Conservation (phyloP, 208 protist species). For the Wallacemonas sp. region DNA sequence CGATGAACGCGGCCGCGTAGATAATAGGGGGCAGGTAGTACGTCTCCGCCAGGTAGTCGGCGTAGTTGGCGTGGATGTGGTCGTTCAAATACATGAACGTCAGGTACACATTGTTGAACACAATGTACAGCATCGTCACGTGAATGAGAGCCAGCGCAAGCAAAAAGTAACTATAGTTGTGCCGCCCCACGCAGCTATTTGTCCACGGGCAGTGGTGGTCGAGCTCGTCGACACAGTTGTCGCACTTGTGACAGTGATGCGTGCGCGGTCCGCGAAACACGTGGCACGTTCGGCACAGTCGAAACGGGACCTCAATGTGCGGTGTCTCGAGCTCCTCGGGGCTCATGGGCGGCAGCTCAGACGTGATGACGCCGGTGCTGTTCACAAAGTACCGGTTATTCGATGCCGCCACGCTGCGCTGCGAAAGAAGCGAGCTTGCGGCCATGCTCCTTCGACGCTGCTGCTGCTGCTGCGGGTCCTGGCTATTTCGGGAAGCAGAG, state of each 20-base stretch:
- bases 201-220: conserved; percentile 79
- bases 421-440: conserved; percentile 8
- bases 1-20: conserved; percentile 34
- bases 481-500: too few relatives aligned
- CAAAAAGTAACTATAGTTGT: conserved; percentile 70
- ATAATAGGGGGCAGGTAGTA: conserved; percentile 42
- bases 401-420: conserved; percentile 28
- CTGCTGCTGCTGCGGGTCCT: too few relatives aligned
- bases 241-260: conserved; percentile 61
- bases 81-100: conserved; percentile 23
- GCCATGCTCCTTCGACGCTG: conserved; percentile 7
- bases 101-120: conserved; percentile 36
- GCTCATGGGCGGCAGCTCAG: conserved; percentile 32
- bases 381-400: conserved; percentile 46
- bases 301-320: conserved; percentile 43
- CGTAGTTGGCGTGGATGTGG: conserved; percentile 15
- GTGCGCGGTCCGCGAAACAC: conserved; percentile 56
- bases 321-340: conserved; percentile 30
- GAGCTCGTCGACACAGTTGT: conserved; percentile 61
- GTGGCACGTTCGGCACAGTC: conserved; percentile 54
- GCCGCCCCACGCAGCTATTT: conserved; percentile 56
- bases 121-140: conserved; percentile 35
- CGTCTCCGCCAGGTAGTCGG: conserved; percentile 24
- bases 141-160: conserved; percentile 37
- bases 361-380: conserved; percentile 31